Conservation (phyloP, 2,329 filamentous ascomycete genomes). For the Escovopsis sp. region DNA sequence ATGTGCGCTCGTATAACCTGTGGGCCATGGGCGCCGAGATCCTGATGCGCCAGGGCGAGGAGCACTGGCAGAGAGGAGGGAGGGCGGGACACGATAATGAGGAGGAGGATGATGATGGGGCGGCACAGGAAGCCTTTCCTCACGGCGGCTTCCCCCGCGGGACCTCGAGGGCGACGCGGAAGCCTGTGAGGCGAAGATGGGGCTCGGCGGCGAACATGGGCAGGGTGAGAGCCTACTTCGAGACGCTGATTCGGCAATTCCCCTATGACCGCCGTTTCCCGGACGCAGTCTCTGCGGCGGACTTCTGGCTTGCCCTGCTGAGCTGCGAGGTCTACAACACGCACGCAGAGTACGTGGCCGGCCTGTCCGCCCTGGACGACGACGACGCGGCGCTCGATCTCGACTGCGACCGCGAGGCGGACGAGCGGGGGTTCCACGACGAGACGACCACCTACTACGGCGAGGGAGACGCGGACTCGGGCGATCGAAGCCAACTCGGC, state of each 20-base stretch:
- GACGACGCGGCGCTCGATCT: background rate
- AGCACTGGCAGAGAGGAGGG: conserved; percentile 8
- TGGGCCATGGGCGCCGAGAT: conserved; percentile 84
- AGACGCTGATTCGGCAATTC: conserved; percentile 61
- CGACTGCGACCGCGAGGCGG: conserved; percentile 14
- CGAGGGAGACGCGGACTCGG: no score
- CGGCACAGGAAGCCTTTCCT: no score
- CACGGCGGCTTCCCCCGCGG: no score
- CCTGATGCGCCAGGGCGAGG: conserved; percentile 46
- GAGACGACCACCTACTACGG: no score
- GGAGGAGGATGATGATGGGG: no score
- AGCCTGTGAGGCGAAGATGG: conserved; percentile 19
- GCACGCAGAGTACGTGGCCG: conserved; percentile 40
- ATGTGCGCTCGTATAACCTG: conserved; percentile 51
- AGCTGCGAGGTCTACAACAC: conserved; percentile 67
- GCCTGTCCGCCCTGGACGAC: conserved; percentile 21
- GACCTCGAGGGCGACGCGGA: background rate
- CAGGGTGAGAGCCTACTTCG: conserved; percentile 48
- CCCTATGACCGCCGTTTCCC: conserved; percentile 50
- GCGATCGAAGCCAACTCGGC: no score
- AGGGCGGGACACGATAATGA: background rate
- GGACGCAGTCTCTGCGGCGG: conserved; percentile 45
- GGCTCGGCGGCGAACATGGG: conserved; percentile 29
- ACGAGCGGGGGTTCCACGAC: background rate
- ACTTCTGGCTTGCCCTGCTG: conserved; percentile 72